These are phyloP conservation scores for Olyra latifolia DNA, from an alignment of 176 grass and related monocot genomes.

Conservation along the genomic window DNA sequence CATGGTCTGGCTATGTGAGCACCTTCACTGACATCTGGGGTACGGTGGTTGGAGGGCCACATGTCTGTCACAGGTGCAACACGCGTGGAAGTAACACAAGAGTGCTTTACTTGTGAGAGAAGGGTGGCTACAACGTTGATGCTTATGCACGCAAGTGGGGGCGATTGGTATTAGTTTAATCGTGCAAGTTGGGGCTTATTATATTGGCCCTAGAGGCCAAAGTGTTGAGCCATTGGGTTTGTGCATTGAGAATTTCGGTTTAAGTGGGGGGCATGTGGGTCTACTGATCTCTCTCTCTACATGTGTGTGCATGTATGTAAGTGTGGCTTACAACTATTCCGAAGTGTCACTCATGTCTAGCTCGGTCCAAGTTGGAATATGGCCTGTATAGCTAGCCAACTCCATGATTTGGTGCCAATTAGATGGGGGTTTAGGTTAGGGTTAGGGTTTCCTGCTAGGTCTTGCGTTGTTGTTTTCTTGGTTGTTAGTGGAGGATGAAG, in stretches of 20 bases:
- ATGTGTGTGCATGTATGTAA: not conserved
- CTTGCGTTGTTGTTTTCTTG: constrained; percentile 16
- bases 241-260: constrained; percentile 24
- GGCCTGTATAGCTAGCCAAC: not conserved
- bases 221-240: constrained; percentile 32
- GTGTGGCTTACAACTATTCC: constrained; percentile 34
- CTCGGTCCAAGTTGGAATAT: constrained; percentile 45
- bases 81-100: not conserved
- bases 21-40: constrained; percentile 18
- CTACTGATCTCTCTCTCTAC: constrained; percentile 12
- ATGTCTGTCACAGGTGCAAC: not conserved
- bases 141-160: constrained; percentile 57
- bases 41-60: not conserved
- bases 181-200: constrained; percentile 44
- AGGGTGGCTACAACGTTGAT: constrained; percentile 41
- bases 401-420: constrained; percentile 42
- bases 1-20: too few species aligned
- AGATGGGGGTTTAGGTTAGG: constrained; percentile 20
- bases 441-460: constrained; percentile 38
- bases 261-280: constrained; percentile 42
- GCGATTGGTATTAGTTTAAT: constrained; percentile 35
- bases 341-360: constrained; percentile 30
- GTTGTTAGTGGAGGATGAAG: constrained; percentile 24
- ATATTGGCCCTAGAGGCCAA: constrained; percentile 41
- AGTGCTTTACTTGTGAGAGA: constrained; percentile 39